Evolutionary conservation across 805 yeast species (phyloP).

Genomic region (Torulaspora indica): DNA sequence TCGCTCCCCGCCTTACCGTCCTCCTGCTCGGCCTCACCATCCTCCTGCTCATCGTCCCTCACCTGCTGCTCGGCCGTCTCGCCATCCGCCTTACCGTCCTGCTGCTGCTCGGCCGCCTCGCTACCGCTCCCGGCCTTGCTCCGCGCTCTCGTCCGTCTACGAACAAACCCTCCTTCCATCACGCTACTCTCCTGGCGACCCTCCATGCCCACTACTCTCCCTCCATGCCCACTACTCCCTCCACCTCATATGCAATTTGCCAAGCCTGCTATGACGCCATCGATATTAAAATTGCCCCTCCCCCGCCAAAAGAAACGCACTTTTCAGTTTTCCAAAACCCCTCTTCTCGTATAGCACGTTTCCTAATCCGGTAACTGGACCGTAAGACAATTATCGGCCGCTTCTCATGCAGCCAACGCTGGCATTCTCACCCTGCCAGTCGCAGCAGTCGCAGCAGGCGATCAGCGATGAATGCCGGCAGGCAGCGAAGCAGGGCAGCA

Average conservation of each 20-base stretch:
- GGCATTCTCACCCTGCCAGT: no score
- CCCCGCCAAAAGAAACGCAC: background rate
- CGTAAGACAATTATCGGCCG: no score
- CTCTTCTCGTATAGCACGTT: background rate
- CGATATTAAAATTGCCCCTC: background rate
- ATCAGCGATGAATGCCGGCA: no score
- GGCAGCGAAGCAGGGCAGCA: no score
- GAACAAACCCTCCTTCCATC: background rate
- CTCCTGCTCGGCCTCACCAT: background rate
- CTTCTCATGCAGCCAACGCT: no score
- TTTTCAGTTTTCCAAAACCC: background rate
- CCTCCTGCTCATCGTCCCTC: background rate
- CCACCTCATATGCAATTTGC: background rate
- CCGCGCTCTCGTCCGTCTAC: background rate
- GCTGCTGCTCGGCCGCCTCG: no score
- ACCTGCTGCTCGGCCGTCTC: slow-evolving; percentile 2
- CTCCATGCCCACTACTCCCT: no score
- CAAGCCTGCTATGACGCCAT: background rate
- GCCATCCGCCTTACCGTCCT: no score
- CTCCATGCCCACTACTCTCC: no score
- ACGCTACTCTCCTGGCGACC: no score
- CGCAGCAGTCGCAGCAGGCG: no score
- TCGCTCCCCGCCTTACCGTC: slow-evolving; percentile 23
- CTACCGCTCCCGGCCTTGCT: no score
- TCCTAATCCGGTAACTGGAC: background rate